Percentiles rank a stretch among this genome's conserved stretches.
phyloP scores from a whole-genome alignment of 176 grass and related monocot genomes.

The Dendrocalamus sinicus region DNA sequence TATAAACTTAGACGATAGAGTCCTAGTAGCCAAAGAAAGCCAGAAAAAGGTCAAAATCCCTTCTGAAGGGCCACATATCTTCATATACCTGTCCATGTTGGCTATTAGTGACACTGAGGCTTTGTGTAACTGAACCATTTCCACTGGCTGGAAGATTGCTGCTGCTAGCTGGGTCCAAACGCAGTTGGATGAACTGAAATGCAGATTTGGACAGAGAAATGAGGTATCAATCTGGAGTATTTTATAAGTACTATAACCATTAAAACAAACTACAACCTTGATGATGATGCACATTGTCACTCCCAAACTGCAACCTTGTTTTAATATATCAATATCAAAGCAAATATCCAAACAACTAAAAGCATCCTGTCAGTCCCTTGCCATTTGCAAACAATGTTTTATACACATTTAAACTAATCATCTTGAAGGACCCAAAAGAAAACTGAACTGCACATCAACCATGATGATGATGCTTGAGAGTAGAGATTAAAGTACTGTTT shows the following conservation, averaged over 20 bases:
- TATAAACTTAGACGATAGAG: too few relatives aligned
- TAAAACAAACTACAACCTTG: background rate
- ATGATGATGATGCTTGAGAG: background rate
- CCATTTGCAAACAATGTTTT: background rate
- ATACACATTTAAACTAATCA: background rate
- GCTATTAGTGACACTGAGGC: constrained; percentile 79
- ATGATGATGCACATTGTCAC: background rate
- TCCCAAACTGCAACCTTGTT: background rate
- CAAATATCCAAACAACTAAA: constrained; percentile 11
- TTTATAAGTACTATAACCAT: background rate
- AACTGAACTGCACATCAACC: background rate
- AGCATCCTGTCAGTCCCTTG: background rate
- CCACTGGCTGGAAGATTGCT: constrained; percentile 69
- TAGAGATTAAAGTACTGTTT: background rate
- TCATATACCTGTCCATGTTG: constrained; percentile 90
- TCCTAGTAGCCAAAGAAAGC: constrained; percentile 16
- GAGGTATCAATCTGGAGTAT: constrained; percentile 6
- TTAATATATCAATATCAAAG: background rate
- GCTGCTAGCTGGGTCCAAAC: constrained; percentile 84
- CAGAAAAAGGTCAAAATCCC: background rate
- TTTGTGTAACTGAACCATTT: constrained; percentile 79
- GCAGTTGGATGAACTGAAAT: constrained; percentile 85
- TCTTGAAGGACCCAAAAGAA: constrained; percentile 1
- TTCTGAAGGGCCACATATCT: background rate
- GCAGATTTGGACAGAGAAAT: constrained; percentile 41